Evolutionary conservation across 2,329 filamentous ascomycete species (phyloP).

Genomic region (Phialophora verrucosa): DNA sequence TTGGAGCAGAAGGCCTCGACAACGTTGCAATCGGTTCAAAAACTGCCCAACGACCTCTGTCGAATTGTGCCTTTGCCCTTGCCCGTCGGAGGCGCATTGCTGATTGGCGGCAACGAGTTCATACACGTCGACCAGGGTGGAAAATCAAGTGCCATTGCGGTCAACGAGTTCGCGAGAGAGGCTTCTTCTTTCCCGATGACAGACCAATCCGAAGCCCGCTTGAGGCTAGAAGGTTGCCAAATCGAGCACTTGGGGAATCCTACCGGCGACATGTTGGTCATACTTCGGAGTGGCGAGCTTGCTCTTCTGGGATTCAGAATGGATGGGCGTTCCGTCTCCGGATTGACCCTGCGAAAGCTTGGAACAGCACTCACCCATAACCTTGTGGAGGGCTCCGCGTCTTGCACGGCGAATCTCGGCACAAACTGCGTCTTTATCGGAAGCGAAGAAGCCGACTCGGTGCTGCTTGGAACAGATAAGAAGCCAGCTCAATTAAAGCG

Average conservation of each 20-base stretch:
- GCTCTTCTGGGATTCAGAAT: constrained; percentile 80
- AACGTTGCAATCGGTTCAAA: constrained; percentile 82
- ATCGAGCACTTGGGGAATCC: constrained; percentile 78
- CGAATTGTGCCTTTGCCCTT: constrained; percentile 80
- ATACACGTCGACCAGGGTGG: constrained; percentile 96
- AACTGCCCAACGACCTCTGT: constrained; percentile 85
- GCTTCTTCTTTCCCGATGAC: constrained; percentile 81
- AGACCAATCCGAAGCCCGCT: constrained; percentile 80
- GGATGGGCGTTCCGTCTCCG: constrained; percentile 89
- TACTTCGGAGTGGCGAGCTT: constrained; percentile 76
- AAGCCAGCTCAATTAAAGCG: constrained; percentile 56
- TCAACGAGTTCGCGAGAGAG: constrained; percentile 86
- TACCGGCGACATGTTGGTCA: constrained; percentile 81
- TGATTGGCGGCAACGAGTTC: constrained; percentile 86
- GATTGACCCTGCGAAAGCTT: constrained; percentile 74
- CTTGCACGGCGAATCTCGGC: constrained; percentile 72
- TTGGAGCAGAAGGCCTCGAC: constrained; percentile 92
- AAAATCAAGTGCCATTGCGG: constrained; percentile 87
- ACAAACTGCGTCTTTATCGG: constrained; percentile 79
- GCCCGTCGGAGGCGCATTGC: constrained; percentile 84
- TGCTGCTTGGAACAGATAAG: constrained; percentile 78
- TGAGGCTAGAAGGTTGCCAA: constrained; percentile 80
- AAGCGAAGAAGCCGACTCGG: constrained; percentile 80
- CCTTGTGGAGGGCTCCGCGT: constrained; percentile 66
- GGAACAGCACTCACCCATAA: constrained; percentile 66